Percentiles rank a stretch among this genome's conserved stretches.
These are phyloP conservation scores for Irpex sp. DNA, from an alignment of 1,284 basidiomycete species.

Conservation along the genomic window DNA sequence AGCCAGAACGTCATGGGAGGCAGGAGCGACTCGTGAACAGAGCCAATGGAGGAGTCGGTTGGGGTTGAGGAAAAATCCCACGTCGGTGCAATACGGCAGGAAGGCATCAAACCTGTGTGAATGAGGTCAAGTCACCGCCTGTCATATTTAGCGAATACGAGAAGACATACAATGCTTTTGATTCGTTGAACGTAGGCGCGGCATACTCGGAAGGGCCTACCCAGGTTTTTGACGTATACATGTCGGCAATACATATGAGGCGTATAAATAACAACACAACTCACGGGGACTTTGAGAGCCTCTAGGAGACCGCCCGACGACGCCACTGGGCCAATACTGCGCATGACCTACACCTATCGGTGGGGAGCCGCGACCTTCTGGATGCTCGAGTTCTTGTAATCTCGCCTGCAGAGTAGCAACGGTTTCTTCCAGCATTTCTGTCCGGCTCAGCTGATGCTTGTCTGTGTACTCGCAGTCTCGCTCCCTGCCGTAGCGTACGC, in stretches of 20 bases:
- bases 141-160: neutral
- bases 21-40: neutral
- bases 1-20: conserved; percentile 1
- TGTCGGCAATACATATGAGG: neutral
- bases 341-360: neutral
- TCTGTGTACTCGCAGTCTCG: conserved; percentile 28
- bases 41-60: conserved; percentile 21
- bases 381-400: conserved; percentile 21
- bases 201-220: neutral
- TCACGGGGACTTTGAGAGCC: neutral
- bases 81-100: conserved; percentile 25
- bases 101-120: conserved; percentile 29
- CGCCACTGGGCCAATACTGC: neutral
- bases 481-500: conserved; percentile 25
- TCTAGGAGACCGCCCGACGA: neutral
- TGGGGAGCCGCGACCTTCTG: neutral
- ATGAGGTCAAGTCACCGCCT: neutral
- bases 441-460: conserved; percentile 24
- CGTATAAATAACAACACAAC: neutral
- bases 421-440: conserved; percentile 26
- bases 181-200: neutral
- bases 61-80: conserved; percentile 35
- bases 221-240: conserved; percentile 14
- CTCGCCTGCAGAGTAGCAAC: conserved; percentile 24
- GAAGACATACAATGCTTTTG: neutral